These are phyloP conservation scores for Microbotryum silenes-acaulis DNA, from an alignment of 1,284 basidiomycete species.

Conservation along the genomic window DNA sequence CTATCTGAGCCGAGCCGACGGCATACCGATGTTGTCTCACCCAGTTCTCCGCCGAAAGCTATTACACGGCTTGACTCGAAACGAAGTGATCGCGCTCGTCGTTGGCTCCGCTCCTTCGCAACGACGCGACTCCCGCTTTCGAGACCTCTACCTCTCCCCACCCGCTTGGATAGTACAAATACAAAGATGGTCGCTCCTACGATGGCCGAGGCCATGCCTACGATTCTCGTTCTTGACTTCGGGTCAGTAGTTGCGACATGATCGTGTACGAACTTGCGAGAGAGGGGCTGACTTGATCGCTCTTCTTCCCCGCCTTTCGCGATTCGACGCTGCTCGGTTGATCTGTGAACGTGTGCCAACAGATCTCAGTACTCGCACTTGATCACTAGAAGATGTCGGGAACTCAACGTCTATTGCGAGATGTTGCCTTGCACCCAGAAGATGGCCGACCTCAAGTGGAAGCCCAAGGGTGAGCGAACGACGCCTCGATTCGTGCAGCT, in stretches of 20 bases:
- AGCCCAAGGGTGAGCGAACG: conserved; percentile 68
- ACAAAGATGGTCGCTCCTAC: too few species aligned
- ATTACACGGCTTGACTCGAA: too few species aligned
- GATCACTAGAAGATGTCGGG: conserved; percentile 95
- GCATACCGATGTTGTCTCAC: too few species aligned
- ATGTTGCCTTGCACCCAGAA: conserved; percentile 94
- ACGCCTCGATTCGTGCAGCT: background rate
- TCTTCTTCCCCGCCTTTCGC: background rate
- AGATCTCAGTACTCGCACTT: conserved; percentile 81
- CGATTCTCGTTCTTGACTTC: conserved; percentile 94
- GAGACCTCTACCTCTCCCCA: background rate
- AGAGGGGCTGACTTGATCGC: background rate
- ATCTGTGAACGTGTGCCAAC: background rate
- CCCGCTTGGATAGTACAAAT: background rate
- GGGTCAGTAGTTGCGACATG: conserved; percentile 48
- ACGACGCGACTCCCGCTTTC: background rate
- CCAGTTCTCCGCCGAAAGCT: too few species aligned
- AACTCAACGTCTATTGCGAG: conserved; percentile 96
- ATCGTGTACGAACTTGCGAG: conserved; percentile 7
- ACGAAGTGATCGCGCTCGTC: too few species aligned
- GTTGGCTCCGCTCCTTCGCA: too few species aligned
- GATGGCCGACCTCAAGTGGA: conserved; percentile 82
- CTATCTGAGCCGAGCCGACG: too few species aligned
- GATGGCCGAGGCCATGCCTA: conserved; percentile 79
- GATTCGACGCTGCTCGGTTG: background rate